A percentile compares a stretch with the other conserved stretches of the same genome.
Evolutionary conservation across 768 basidiomycete genomes (phyloP).

Genomic region (Mycena maculata): DNA sequence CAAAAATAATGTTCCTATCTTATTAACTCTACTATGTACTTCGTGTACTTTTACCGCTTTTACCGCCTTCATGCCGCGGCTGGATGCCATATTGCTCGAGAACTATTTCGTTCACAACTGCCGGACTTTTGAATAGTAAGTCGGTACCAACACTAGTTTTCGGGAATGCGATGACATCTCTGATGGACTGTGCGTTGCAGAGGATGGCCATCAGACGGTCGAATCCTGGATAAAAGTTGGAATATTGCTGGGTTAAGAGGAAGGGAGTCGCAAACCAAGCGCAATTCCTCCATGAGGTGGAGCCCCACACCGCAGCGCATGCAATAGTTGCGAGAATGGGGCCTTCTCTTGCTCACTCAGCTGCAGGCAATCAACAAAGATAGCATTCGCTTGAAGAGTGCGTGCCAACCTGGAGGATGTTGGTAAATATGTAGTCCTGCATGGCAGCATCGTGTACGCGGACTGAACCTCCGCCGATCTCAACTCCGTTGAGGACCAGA

Average conservation of each 20-base stretch:
- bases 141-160: constrained; percentile 89
- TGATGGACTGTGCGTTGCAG: constrained; percentile 86
- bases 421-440: constrained; percentile 84
- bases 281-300: constrained; percentile 97
- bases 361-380: constrained; percentile 51
- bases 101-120: constrained; percentile 61
- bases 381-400: constrained; percentile 14
- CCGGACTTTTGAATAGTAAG: constrained; percentile 90
- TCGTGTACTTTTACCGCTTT: constrained; percentile 35
- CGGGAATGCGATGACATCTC: constrained; percentile 97
- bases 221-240: constrained; percentile 70
- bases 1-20: constrained; percentile 25
- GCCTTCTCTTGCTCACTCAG: constrained; percentile 76
- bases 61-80: constrained; percentile 41
- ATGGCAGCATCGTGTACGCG: constrained; percentile 89
- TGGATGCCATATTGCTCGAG: constrained; percentile 75
- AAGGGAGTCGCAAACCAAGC: constrained; percentile 62
- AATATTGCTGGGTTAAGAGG: neutral
- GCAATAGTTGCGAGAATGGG: constrained; percentile 86
- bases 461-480: constrained; percentile 95
- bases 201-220: constrained; percentile 94
- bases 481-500: constrained; percentile 91
- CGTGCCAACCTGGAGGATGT: constrained; percentile 78
- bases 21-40: constrained; percentile 29
- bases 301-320: constrained; percentile 90